phyloP scores from a whole-genome alignment of 2,329 filamentous ascomycete species.

The Penicillium frequentans region DNA sequence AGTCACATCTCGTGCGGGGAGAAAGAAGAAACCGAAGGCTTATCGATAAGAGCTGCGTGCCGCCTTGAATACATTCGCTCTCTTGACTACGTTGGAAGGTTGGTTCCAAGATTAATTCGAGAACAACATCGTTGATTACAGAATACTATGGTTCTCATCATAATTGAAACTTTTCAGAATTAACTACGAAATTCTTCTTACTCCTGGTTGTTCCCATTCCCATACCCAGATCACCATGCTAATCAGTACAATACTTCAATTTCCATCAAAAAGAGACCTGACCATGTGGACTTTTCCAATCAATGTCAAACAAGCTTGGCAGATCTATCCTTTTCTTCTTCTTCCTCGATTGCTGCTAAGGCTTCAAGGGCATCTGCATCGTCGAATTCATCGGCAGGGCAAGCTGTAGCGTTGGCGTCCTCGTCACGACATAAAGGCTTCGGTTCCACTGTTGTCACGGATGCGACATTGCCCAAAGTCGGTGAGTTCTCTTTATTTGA shows the following conservation, averaged over 20 bases:
- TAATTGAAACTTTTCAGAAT: too few species aligned
- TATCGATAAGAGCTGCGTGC: slow-evolving; percentile 13
- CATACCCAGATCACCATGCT: neutral
- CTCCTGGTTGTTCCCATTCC: neutral
- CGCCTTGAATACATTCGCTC: neutral
- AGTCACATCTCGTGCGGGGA: neutral
- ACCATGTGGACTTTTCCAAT: neutral
- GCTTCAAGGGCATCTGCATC: slow-evolving; percentile 46
- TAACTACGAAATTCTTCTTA: neutral
- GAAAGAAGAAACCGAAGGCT: neutral
- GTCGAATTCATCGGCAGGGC: slow-evolving; percentile 38
- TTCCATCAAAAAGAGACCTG: neutral
- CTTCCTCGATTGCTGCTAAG: slow-evolving; percentile 30
- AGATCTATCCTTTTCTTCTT: neutral
- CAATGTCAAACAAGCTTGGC: neutral
- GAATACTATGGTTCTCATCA: neutral
- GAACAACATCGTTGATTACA: neutral
- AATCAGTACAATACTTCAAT: neutral
- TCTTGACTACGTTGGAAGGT: too few species aligned
- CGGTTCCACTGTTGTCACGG: neutral
- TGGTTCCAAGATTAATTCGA: too few species aligned
- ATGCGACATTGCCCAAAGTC: slow-evolving; percentile 5
- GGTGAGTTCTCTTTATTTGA: slow-evolving; percentile 27
- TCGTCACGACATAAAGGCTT: neutral
- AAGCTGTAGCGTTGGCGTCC: slow-evolving; percentile 18